Base-by-base conservation (phyloP, 1,284 basidiomycete species). In the Inonotus hispidus region DNA sequence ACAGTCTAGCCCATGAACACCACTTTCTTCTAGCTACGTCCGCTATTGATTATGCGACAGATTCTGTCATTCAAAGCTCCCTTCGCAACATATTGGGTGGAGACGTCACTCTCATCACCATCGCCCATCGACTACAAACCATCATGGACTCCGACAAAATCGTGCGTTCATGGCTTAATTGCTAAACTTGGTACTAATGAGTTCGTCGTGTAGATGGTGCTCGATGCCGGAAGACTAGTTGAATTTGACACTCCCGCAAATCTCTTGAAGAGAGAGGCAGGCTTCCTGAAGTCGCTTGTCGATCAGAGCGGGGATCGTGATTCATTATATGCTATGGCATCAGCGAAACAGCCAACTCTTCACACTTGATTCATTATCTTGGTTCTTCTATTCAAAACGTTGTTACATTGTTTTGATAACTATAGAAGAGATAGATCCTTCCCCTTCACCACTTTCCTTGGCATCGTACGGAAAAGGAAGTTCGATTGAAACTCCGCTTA, bases 121-220 rank as follows among this genome's bases (percentile, higher is more conserved):
- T 88, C 60, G 86, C 86, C n/a, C 87, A 88, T 71, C 79, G 87
- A 10, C 72, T 88, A 59, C 79, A 86, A 37, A 88, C 85, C 1
- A 82, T 88, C 43, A 86, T 88, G 64, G 84, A 87, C 67, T 86
- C 85, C 61, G 84, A 88, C 68, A 77, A 81, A 67, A 74, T 77
- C 52, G 75, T 74, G 55, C 50, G 73, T 64, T 16, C 37, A 25
- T 14, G 2, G 14, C 38, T 16, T 50, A 45, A 32, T 11, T 32
- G 23, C 29, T 35, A 23, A 25, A 52, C 14, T 4, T 39, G 50
- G 6, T n/a, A 16, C n/a, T 43, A 37, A 29, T 32, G 16, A 25
- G 10, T 27, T 45, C 57, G 5, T 32, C 38, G 11, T 21, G 13
- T 32, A 71, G 71, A 73, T 72, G 68, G 69, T 76, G 7, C 67